Evolutionary conservation across 805 yeast species (phyloP).

Genomic region (Starmerella bombi): DNA sequence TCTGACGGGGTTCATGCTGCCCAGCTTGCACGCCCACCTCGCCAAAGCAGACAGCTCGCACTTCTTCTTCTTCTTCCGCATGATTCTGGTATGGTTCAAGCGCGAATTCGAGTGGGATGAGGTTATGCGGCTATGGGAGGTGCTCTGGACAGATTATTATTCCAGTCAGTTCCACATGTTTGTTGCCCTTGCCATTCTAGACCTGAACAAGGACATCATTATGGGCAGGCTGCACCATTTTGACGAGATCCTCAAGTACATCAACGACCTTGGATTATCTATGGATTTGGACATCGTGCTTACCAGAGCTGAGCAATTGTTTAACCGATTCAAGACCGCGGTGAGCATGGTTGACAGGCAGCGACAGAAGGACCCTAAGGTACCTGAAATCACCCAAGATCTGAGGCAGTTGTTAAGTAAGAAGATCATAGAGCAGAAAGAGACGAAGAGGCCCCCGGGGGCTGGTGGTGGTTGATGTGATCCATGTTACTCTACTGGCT

Average conservation of each 20-base stretch:
- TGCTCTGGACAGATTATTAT: constrained; percentile 75
- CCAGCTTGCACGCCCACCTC: constrained; percentile 67
- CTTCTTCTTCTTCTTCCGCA: constrained; percentile 84
- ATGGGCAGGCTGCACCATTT: constrained; percentile 60
- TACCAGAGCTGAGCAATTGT: constrained; percentile 72
- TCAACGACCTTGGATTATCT: constrained; percentile 75
- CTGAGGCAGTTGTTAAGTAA: constrained; percentile 48
- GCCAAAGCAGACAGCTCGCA: constrained; percentile 81
- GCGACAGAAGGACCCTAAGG: constrained; percentile 7
- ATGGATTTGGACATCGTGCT: constrained; percentile 64
- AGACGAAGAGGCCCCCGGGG: constrained; percentile 31
- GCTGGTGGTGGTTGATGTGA: constrained; percentile 28
- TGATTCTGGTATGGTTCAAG: constrained; percentile 91
- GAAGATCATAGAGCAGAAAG: constrained; percentile 52
- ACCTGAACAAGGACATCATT: constrained; percentile 69
- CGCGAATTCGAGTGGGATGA: constrained; percentile 76
- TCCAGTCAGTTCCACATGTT: constrained; percentile 81
- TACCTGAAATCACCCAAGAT: constrained; percentile 33
- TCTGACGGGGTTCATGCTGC: constrained; percentile 79
- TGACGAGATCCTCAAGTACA: constrained; percentile 83
- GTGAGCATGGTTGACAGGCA: constrained; percentile 56
- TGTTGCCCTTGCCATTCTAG: constrained; percentile 76
- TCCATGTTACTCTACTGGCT: too few relatives aligned
- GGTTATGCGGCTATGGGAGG: constrained; percentile 78
- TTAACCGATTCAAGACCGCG: constrained; percentile 66